Base-by-base conservation (phyloP, 2,329 filamentous ascomycete genomes). In the Ceratocystis lukuohia region DNA sequence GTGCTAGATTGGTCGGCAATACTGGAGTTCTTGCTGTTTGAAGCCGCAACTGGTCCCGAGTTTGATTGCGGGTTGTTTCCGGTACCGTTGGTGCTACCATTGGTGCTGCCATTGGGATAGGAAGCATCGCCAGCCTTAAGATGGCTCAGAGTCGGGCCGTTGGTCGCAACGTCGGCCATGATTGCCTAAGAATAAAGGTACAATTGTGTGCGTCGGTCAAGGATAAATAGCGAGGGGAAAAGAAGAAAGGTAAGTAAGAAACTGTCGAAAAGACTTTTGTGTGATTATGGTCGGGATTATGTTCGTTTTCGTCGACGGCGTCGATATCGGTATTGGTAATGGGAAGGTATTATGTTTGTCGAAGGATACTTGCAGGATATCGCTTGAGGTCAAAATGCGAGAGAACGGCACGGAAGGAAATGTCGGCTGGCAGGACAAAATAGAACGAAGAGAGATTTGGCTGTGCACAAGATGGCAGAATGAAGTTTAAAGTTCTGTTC, bases 151-250 rank as follows among this genome's bases (percentile, higher is more conserved):
- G 53, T 62, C 61, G 63, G 48, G 63, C 46, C 63, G 63, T 57
- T 65, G 25, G 63, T 65, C 30, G 63, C 63, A 57, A 65, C 63
- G 63, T 65, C 30, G 22, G 63, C 48, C 63, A 65, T 65, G 50
- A 37, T 44, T 44, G 30, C 15, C 22, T 28, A 12, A 44, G n/a
- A 25, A 45, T 44, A 45, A 53, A 25, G 30, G 25, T 53, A 25
- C 5, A 17, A 10, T 25, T n/a, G 30, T n/a, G 30, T 65, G 25
- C 37, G 22, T 15, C 37, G 33, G 22, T 57, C 57, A 6, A 59
- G 15, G 7, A 22, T 12, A 12, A 41, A 41, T 4, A 10, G 6
- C 5, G 48, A 20, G 8, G 48, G 7, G 30, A n/a, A 37, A 41
- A 22, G 33, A 25, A 25, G n/a, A 28, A 33, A 17, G 37, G 41